phyloP scores from a whole-genome alignment of 345 rosid genomes.

The Citrus glauca region DNA sequence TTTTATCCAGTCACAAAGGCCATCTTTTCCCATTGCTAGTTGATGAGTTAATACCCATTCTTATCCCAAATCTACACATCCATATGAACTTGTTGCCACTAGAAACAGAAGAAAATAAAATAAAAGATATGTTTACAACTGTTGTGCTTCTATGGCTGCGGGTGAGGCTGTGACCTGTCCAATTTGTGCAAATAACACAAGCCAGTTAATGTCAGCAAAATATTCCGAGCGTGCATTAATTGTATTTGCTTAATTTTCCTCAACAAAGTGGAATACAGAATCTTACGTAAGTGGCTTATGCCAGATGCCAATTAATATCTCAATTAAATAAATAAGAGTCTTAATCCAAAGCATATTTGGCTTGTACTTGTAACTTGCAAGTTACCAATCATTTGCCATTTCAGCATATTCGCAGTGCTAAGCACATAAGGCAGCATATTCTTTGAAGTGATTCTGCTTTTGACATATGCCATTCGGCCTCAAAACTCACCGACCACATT shows the following conservation, averaged over 20 bases:
- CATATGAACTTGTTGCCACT: not conserved
- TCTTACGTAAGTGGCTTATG: not conserved
- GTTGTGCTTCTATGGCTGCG: not conserved
- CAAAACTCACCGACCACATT: slow-evolving; percentile 1
- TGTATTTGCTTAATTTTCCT: not conserved
- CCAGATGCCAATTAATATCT: slow-evolving; percentile 2
- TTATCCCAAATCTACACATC: not conserved
- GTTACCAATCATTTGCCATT: slow-evolving; percentile 4
- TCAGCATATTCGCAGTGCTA: slow-evolving; percentile 35
- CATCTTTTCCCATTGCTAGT: too few species aligned
- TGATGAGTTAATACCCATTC: not conserved
- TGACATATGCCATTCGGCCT: slow-evolving; percentile 7
- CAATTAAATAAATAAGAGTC: not conserved
- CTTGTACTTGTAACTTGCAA: not conserved
- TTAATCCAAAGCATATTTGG: not conserved
- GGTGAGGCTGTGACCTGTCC: not conserved
- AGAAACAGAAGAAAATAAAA: not conserved
- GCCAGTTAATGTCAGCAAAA: slow-evolving; percentile 1
- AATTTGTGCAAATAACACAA: not conserved
- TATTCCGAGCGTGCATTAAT: not conserved
- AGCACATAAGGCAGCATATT: slow-evolving; percentile 32
- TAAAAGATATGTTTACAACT: not conserved
- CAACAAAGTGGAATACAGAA: not conserved
- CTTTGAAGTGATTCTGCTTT: slow-evolving; percentile 22
- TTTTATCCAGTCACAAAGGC: not conserved